phyloP scores from a whole-genome alignment of 495 filamentous ascomycete genomes.

The Monascus purpureus region DNA sequence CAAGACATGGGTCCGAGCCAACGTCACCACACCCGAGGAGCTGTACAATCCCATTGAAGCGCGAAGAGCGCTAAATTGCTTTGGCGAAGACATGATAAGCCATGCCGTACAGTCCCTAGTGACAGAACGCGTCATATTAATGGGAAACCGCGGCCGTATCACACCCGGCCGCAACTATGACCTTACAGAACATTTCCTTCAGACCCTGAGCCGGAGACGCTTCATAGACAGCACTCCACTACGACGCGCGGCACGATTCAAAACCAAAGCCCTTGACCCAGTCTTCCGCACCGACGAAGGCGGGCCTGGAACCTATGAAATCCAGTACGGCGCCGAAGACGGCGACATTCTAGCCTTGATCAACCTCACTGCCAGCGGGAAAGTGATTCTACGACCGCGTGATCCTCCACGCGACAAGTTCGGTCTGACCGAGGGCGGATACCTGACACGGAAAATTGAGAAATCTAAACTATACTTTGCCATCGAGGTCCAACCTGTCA shows the following conservation, averaged over 20 bases:
- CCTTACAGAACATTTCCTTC: constrained; percentile 41
- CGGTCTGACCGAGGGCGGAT: constrained; percentile 58
- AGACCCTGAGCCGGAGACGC: constrained; percentile 30
- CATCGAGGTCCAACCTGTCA: constrained; percentile 42
- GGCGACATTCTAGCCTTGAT: constrained; percentile 55
- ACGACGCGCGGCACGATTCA: constrained; percentile 41
- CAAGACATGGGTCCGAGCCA: constrained; percentile 50
- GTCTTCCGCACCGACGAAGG: constrained; percentile 24
- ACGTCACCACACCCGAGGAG: constrained; percentile 36
- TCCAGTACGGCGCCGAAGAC: constrained; percentile 33
- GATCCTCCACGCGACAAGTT: constrained; percentile 53
- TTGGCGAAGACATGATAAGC: constrained; percentile 35
- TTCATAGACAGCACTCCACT: constrained; percentile 33
- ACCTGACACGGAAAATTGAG: constrained; percentile 57
- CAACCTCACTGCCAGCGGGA: constrained; percentile 49
- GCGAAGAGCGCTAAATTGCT: constrained; percentile 22
- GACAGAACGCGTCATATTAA: constrained; percentile 43
- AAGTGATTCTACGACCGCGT: constrained; percentile 38
- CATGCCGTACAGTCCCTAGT: constrained; percentile 44
- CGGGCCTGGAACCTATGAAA: constrained; percentile 6
- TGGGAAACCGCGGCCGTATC: constrained; percentile 37
- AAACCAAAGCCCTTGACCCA: constrained; percentile 39
- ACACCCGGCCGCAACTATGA: constrained; percentile 41
- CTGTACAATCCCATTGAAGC: constrained; percentile 31
- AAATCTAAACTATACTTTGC: constrained; percentile 48